Conservation (phyloP, 805 yeast genomes). For the Brettanomyces nanus region DNA sequence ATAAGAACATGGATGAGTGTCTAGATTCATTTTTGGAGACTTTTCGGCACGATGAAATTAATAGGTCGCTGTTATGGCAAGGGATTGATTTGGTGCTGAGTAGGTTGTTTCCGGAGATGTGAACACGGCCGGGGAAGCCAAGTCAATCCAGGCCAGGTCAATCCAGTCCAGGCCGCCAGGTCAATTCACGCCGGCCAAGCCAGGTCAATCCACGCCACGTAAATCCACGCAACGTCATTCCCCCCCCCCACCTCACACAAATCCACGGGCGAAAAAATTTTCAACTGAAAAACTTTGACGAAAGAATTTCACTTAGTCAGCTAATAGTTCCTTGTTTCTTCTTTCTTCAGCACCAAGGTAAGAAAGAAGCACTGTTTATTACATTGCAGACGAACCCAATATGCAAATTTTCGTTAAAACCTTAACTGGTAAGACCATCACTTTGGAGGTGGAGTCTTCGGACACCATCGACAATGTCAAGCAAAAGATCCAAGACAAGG, state of each 20-base stretch:
- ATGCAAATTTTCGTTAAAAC: conserved; percentile 55
- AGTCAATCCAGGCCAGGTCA: no score
- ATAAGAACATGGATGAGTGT: conserved; percentile 3
- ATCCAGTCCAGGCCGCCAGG: no score
- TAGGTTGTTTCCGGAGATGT: conserved; percentile 10
- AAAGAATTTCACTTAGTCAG: no score
- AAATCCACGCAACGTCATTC: no score
- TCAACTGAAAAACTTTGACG: background rate
- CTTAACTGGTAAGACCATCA: conserved; percentile 57
- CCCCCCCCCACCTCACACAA: no score
- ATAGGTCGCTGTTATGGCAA: conserved; percentile 6
- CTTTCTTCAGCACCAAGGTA: conserved; percentile 14
- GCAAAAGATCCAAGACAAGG: conserved; percentile 96
- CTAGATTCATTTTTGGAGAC: background rate
- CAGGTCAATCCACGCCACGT: no score
- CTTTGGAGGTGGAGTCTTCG: conserved; percentile 95
- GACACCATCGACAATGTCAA: conserved; percentile 97
- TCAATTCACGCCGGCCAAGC: no score
- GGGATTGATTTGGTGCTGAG: conserved; percentile 6
- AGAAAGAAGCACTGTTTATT: conserved; percentile 29
- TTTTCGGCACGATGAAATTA: conserved; percentile 5
- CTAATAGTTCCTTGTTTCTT: background rate
- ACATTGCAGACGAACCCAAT: conserved; percentile 27
- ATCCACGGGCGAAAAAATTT: no score
- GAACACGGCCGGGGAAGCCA: no score